A percentile compares a stretch with the other conserved stretches of the same genome.
These are phyloP conservation scores for Fusarium albosuccineum DNA, from an alignment of 2,329 filamentous ascomycete species.

Conservation along the genomic window DNA sequence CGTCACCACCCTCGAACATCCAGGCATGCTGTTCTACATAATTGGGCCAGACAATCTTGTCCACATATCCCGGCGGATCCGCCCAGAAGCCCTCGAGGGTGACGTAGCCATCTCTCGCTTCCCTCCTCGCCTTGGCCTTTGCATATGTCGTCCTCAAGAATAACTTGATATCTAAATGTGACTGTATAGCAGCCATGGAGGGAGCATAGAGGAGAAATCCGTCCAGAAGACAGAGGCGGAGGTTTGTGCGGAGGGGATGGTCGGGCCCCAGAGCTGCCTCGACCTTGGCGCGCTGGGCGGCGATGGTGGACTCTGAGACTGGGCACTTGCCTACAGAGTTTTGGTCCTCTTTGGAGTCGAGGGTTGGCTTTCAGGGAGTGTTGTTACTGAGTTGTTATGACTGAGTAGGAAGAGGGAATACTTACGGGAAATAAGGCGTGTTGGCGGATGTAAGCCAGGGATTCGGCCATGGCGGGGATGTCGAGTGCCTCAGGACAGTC, in stretches of 20 bases:
- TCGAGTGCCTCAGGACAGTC: conserved; percentile 87
- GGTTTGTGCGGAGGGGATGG: conserved; percentile 52
- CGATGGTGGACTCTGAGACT: conserved; percentile 62
- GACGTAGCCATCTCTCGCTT: conserved; percentile 80
- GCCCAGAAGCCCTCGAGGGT: conserved; percentile 93
- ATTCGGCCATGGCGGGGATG: conserved; percentile 73
- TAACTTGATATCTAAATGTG: conserved; percentile 78
- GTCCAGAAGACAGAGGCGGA: conserved; percentile 80
- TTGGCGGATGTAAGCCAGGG: conserved; percentile 77
- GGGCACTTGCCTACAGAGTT: conserved; percentile 71
- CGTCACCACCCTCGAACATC: conserved; percentile 79
- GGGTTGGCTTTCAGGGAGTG: conserved; percentile 41
- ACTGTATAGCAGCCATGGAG: conserved; percentile 66
- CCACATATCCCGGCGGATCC: conserved; percentile 94
- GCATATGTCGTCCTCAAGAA: conserved; percentile 80
- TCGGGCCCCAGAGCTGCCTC: conserved; percentile 59
- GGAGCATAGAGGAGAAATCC: conserved; percentile 87
- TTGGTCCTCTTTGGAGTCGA: conserved; percentile 66
- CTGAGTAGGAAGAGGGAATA: conserved; percentile 17
- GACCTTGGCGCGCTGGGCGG: conserved; percentile 61
- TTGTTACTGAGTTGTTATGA: background rate
- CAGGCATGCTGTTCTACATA: conserved; percentile 86
- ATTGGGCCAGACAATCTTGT: conserved; percentile 95
- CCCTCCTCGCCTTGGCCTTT: conserved; percentile 73
- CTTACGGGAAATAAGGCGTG: conserved; percentile 75